Evolutionary conservation across 2,329 filamentous ascomycete species (phyloP), one percentile per base, ranked within the genome.

Genomic region (Cladosporium sp.): DNA sequence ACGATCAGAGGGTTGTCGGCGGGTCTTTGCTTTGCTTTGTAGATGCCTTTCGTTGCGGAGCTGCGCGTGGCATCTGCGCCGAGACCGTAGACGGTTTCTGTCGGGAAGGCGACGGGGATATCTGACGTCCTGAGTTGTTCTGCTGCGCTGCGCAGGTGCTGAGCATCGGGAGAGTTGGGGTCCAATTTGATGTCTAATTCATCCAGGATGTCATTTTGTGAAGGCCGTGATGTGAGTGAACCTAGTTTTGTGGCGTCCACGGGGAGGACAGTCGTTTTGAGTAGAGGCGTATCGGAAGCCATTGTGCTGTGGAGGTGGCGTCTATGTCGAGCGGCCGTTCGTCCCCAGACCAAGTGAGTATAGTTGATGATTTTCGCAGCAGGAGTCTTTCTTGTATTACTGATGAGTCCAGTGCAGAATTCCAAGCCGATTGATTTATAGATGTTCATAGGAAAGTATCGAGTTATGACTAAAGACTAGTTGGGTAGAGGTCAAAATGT

Each of bases 1-100:
- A 96, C 84, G 61, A 98, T 98, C 54, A 98, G 80, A 14, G 93
- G 93, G 68, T 98, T 98, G 67, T 98, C 93, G 6, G 86, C 87
- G 3, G 93, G 93, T 52, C 93, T 76, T 52, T 89, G 87, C 72
- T 98, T 98, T 49, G 89, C 90, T 18, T 82, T 78, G 70, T 93
- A 98, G 60, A 98, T 98, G n/a, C 90, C 91, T 64, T 80, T 83
- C 6, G 97, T 92, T 2, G 92, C 87, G 19, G 74, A 77, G 63
- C 85, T 89, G 62, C 89, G 82, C 22, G 91, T 97, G 9, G 93
- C 93, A 72, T 97, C 93, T 11, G 93, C 93, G n/a, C 90, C 93
- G 7, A 98, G 79, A 0, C 93, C 93, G 68, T 98, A 98, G 0
- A 98, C 93, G 0, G 93, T 98, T 72, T 98, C 93, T 0, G 93